These are phyloP conservation scores for Saitozyma podzolica DNA, from an alignment of 768 basidiomycete species.

Conservation along the genomic window DNA sequence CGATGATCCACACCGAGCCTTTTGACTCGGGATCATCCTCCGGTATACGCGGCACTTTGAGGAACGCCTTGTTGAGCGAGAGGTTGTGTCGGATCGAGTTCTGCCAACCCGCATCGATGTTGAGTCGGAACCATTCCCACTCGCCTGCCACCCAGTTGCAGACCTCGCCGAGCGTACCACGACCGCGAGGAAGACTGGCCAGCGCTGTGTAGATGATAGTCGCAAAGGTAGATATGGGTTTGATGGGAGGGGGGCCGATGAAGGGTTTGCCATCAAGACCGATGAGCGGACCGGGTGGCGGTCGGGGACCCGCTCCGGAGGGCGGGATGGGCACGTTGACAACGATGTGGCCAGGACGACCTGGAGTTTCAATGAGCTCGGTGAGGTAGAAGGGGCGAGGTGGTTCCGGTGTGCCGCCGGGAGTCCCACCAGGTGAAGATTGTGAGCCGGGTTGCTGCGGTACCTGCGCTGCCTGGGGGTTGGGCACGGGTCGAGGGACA, in stretches of 20 bases:
- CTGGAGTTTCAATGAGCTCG: slow-evolving; percentile 58
- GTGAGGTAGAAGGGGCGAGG: slow-evolving; percentile 56
- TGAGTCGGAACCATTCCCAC: slow-evolving; percentile 86
- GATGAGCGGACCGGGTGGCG: slow-evolving; percentile 45
- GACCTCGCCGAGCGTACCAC: slow-evolving; percentile 85
- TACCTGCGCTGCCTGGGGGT: not conserved
- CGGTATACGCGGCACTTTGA: slow-evolving; percentile 80
- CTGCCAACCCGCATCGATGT: slow-evolving; percentile 86
- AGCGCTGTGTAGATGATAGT: slow-evolving; percentile 88
- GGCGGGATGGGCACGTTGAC: slow-evolving; percentile 49
- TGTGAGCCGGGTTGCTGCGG: not conserved
- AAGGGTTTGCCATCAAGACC: slow-evolving; percentile 50
- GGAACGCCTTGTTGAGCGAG: slow-evolving; percentile 87
- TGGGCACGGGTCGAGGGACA: not conserved
- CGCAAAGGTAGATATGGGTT: slow-evolving; percentile 86
- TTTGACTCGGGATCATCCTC: slow-evolving; percentile 70
- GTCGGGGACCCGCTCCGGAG: slow-evolving; percentile 45
- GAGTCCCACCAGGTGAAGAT: slow-evolving; percentile 7
- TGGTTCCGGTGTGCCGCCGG: slow-evolving; percentile 38
- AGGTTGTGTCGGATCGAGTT: slow-evolving; percentile 93
- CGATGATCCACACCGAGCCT: slow-evolving; percentile 90
- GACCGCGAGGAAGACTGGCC: slow-evolving; percentile 56
- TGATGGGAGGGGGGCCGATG: slow-evolving; percentile 63
- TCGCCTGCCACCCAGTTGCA: slow-evolving; percentile 86
- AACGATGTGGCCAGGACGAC: slow-evolving; percentile 46